These are phyloP conservation scores for Calonectria multiphialidica DNA, from an alignment of 2,329 filamentous ascomycete species.

Conservation along the genomic window DNA sequence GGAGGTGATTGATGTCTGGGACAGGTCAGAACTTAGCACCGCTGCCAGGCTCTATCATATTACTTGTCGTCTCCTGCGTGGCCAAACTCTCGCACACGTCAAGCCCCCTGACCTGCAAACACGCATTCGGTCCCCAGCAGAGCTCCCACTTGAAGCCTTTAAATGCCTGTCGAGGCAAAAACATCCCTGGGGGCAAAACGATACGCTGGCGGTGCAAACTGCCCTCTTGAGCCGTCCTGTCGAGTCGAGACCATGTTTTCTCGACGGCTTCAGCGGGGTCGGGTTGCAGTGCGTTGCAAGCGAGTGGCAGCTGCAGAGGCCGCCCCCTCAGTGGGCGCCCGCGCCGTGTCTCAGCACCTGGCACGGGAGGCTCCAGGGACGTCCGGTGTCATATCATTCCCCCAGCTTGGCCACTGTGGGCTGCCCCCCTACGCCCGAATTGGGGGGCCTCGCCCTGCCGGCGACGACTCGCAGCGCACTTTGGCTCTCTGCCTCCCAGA, in stretches of 20 bases:
- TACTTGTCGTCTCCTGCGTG: neutral
- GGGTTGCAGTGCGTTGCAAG: neutral
- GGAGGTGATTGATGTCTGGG: slow-evolving; percentile 8
- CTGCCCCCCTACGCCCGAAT: slow-evolving; percentile 21
- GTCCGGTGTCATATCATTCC: slow-evolving; percentile 19
- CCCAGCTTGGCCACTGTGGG: neutral
- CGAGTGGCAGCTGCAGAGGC: slow-evolving; percentile 1
- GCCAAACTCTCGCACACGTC: neutral
- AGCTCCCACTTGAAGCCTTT: neutral
- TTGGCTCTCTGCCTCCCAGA: neutral
- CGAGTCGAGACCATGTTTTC: neutral
- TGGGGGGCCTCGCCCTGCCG: slow-evolving; percentile 2
- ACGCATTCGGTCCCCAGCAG: neutral
- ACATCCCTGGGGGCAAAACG: neutral
- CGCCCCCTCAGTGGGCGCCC: neutral
- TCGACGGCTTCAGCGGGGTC: slow-evolving; percentile 12
- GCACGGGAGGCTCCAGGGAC: slow-evolving; percentile 5
- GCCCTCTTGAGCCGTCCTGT: neutral
- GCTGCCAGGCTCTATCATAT: neutral
- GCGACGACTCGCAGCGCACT: neutral
- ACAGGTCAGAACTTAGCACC: slow-evolving; percentile 16
- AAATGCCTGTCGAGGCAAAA: neutral
- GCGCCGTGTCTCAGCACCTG: slow-evolving; percentile 8
- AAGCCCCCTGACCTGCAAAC: neutral
- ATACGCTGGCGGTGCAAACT: slow-evolving; percentile 3